Percentiles rank a stretch among this genome's conserved stretches.
Evolutionary conservation across 176 grass and related monocot genomes (phyloP).

Genomic region (Lolium rigidum): DNA sequence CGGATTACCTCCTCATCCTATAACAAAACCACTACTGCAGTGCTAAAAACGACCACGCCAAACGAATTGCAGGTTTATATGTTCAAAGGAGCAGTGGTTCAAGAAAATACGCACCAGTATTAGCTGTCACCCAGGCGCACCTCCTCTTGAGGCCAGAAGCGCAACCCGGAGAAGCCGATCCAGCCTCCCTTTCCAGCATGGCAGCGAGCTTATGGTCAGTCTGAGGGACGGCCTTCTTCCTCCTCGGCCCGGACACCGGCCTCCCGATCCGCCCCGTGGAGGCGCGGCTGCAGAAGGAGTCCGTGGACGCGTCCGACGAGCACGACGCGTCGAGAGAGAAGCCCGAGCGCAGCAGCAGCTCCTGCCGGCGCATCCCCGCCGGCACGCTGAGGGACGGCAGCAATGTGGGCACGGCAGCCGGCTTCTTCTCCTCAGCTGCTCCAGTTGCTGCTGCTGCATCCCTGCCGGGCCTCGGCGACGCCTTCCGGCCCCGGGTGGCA

Average conservation of each 20-base stretch:
- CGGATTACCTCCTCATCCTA: neutral
- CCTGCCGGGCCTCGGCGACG: slow-evolving; percentile 53
- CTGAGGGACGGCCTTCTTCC: slow-evolving; percentile 54
- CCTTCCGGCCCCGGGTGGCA: slow-evolving; percentile 55
- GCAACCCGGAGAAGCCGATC: slow-evolving; percentile 39
- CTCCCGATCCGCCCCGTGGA: slow-evolving; percentile 87
- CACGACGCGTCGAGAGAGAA: slow-evolving; percentile 91
- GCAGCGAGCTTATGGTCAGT: slow-evolving; percentile 49
- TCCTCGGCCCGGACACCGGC: slow-evolving; percentile 47
- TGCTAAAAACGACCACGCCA: neutral
- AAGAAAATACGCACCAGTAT: slow-evolving; percentile 64
- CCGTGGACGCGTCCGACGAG: slow-evolving; percentile 85
- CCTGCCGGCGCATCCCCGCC: slow-evolving; percentile 60
- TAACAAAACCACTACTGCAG: neutral
- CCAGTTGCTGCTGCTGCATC: slow-evolving; percentile 18
- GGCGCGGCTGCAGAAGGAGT: slow-evolving; percentile 95
- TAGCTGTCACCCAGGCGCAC: slow-evolving; percentile 89
- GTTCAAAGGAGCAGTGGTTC: neutral
- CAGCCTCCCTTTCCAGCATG: slow-evolving; percentile 61
- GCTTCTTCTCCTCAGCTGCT: slow-evolving; percentile 51
- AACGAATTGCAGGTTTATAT: neutral
- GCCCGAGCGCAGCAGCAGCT: slow-evolving; percentile 80
- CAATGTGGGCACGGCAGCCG: slow-evolving; percentile 43
- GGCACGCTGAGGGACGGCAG: slow-evolving; percentile 57
- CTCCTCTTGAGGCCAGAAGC: slow-evolving; percentile 62